Percentiles rank a stretch among this genome's conserved stretches.
These are phyloP conservation scores for Hortiboletus flavorubellus DNA, from an alignment of 768 basidiomycete species.

Conservation along the genomic window DNA sequence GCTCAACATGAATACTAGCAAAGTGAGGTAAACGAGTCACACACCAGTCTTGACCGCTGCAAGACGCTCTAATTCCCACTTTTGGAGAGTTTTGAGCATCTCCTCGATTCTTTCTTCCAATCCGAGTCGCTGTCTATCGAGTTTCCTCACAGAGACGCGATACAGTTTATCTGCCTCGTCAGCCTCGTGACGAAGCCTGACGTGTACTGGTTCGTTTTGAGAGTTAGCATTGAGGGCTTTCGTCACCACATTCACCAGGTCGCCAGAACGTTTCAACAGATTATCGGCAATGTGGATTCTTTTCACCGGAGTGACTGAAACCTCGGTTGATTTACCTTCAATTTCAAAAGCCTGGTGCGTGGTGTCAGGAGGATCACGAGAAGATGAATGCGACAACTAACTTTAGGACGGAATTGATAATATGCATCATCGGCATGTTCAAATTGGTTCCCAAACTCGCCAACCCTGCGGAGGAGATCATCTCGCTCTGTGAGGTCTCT, in stretches of 20 bases:
- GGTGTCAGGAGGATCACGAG: conserved; percentile 22
- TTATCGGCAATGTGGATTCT: conserved; percentile 46
- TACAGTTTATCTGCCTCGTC: conserved; percentile 79
- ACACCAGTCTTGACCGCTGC: conserved; percentile 77
- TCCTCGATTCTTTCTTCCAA: conserved; percentile 88
- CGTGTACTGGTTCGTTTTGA: conserved; percentile 58
- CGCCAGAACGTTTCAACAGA: conserved; percentile 65
- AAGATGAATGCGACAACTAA: conserved; percentile 28
- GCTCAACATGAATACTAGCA: not conserved
- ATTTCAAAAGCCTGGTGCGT: conserved; percentile 28
- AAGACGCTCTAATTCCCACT: conserved; percentile 83
- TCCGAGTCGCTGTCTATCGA: conserved; percentile 80
- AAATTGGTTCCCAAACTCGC: conserved; percentile 80
- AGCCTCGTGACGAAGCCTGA: conserved; percentile 74
- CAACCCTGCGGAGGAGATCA: conserved; percentile 64
- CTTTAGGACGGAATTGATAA: conserved; percentile 83
- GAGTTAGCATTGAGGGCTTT: conserved; percentile 58
- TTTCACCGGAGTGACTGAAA: conserved; percentile 20
- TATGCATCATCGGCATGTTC: conserved; percentile 75
- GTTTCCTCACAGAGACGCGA: conserved; percentile 72
- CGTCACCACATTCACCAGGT: conserved; percentile 65
- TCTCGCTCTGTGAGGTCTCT: conserved; percentile 51
- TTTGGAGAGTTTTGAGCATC: conserved; percentile 72
- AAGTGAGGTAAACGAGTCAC: conserved; percentile 24
- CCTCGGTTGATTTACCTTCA: conserved; percentile 25